Percentiles rank a stretch among this genome's conserved stretches.
Evolutionary conservation across 1,284 basidiomycete genomes (phyloP).

Genomic region (Amylostereum chailletii): DNA sequence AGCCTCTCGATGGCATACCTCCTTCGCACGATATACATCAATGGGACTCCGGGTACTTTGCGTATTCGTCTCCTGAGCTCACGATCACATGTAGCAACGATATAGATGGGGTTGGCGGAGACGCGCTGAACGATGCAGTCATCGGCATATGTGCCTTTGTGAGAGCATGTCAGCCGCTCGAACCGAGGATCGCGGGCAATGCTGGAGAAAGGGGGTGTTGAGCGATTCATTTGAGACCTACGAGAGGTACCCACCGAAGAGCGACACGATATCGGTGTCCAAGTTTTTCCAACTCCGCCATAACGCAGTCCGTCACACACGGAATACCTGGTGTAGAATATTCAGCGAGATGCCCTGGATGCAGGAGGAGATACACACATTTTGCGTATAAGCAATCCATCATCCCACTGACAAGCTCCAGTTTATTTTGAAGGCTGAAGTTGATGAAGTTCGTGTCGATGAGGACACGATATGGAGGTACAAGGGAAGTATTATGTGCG

Average conservation of each 20-base stretch:
- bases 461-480: constrained; percentile 93
- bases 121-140: constrained; percentile 97
- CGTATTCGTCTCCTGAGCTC: constrained; percentile 89
- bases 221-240: constrained; percentile 1
- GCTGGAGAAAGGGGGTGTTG: constrained; percentile 29
- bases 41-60: constrained; percentile 88
- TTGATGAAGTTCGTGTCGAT: constrained; percentile 99
- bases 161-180: constrained; percentile 87
- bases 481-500: constrained; percentile 92
- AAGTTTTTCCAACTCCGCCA: constrained; percentile 96
- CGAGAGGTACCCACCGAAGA: constrained; percentile 51
- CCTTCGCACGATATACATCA: constrained; percentile 92
- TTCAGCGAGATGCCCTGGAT: not conserved
- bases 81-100: constrained; percentile 97
- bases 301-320: constrained; percentile 96
- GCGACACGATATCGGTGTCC: constrained; percentile 95
- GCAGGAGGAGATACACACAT: constrained; percentile 46
- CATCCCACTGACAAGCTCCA: constrained; percentile 96
- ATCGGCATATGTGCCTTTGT: constrained; percentile 95
- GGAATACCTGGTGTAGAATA: constrained; percentile 70
- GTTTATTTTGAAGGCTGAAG: constrained; percentile 95
- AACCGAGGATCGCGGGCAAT: constrained; percentile 97
- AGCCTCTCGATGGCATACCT: constrained; percentile 89
- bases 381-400: constrained; percentile 99
- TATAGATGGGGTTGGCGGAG: constrained; percentile 91